These are phyloP conservation scores for Cicer arietinum DNA, from an alignment of 306 rosid species.

Conservation along the genomic window DNA sequence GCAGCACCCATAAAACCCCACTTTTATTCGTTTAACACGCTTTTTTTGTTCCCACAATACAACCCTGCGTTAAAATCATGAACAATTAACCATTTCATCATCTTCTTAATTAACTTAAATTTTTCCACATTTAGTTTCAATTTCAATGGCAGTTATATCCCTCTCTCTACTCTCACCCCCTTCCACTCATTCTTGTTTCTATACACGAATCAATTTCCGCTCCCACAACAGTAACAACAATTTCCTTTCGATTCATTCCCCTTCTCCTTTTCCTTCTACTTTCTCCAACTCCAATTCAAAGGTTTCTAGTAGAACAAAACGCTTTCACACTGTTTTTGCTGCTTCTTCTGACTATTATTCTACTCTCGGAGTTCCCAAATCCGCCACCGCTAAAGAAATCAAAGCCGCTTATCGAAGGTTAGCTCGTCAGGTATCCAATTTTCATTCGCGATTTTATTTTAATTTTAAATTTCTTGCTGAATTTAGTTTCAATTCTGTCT, in stretches of 20 bases:
- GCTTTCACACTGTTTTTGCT: constrained; percentile 54
- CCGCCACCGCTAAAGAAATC: constrained; percentile 81
- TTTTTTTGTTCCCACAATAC: constrained; percentile 19
- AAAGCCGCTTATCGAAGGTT: constrained; percentile 92
- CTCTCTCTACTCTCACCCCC: constrained; percentile 57
- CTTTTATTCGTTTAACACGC: constrained; percentile 3
- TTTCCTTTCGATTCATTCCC: constrained; percentile 51
- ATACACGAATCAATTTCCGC: constrained; percentile 55
- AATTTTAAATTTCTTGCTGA: background rate
- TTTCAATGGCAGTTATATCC: constrained; percentile 68
- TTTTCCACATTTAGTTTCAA: background rate
- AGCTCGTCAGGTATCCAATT: constrained; percentile 88
- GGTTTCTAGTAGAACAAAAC: constrained; percentile 49
- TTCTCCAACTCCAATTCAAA: constrained; percentile 37
- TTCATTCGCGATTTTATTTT: background rate
- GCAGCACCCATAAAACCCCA: constrained; percentile 3
- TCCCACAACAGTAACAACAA: constrained; percentile 48
- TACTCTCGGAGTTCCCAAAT: constrained; percentile 87
- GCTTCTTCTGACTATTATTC: constrained; percentile 88
- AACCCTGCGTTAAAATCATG: constrained; percentile 37
- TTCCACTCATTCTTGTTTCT: constrained; percentile 50
- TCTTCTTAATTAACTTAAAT: background rate
- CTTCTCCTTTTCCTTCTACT: constrained; percentile 41
- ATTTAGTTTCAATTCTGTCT: background rate
- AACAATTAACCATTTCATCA: background rate